Base-by-base conservation (phyloP, 148 eudicot species). In the Amaranthus palmeri region DNA sequence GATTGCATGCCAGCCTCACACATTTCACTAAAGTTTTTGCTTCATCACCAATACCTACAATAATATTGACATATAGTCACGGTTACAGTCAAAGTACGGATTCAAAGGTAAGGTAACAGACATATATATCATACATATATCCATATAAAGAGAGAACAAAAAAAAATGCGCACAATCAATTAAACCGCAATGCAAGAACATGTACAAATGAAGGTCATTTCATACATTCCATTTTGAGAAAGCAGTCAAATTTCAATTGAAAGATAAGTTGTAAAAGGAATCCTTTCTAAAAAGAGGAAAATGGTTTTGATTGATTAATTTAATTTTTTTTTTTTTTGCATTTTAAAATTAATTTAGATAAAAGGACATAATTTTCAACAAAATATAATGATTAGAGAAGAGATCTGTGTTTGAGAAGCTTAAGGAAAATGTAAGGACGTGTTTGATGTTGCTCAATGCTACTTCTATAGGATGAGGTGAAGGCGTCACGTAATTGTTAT, bases 361-460 rank as follows among this genome's bases (percentile, higher is more conserved):
- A 48, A 65, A 48, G 40, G 54, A 65, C 69, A 47, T 17, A 65
- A 1, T 2, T 3, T 65, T 54, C 43, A 55, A 54, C 40, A 73
- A 43, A 44, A 65, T 62, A 73, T 73, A 66, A 66, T 59, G n/a
- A 56, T 25, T 25, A 25, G 36, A 40, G 40, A 17, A 10, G 6
- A 58, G 65, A 68, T 50, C 15, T 54, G 74, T 79, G 74, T 69
- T 54, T 60, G 43, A 74, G 67, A 79, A 79, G 81, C 78, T 63
- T 60, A 79, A 79, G 78, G 60, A 69, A 79, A 60, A 65, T 41
- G 25, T 51, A 10, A 45, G 68, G 70, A 42, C 65, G 66, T 56
- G 68, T 61, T 5, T 25, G 36, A 25, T 25, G 36, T 25, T 25
- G 50, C 60, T 53, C 51, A 43, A 25, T 25, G 36, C 36, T 25